Evolutionary conservation across 1,284 basidiomycete species (phyloP).

Genomic region (Agroathelia rolfsii): DNA sequence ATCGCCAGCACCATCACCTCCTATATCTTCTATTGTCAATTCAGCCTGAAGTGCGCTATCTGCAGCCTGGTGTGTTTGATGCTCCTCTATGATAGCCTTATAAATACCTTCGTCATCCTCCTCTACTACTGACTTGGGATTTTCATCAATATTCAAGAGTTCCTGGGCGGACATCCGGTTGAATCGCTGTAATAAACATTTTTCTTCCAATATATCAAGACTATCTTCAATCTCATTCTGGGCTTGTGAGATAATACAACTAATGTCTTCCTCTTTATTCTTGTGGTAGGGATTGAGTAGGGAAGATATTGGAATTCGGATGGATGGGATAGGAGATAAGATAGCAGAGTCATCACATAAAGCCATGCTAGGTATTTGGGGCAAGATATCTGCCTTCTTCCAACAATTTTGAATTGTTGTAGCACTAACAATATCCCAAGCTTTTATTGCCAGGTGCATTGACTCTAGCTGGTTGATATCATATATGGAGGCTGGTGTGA

Average conservation of each 20-base stretch:
- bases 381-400: too few relatives aligned
- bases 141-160: slow-evolving; percentile 6
- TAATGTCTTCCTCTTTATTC: too few relatives aligned
- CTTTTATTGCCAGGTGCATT: slow-evolving; percentile 18
- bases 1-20: too few relatives aligned
- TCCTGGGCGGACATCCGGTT: slow-evolving; percentile 8
- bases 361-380: too few relatives aligned
- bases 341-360: too few relatives aligned
- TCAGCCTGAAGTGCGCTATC: too few relatives aligned
- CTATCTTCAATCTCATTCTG: slow-evolving; percentile 3
- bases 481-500: slow-evolving; percentile 20
- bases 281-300: too few relatives aligned
- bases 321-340: neutral
- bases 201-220: slow-evolving; percentile 5
- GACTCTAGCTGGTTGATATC: slow-evolving; percentile 24
- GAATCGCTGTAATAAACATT: slow-evolving; percentile 6
- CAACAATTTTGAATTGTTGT: too few relatives aligned
- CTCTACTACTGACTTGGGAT: neutral
- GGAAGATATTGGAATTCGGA: slow-evolving; percentile 4
- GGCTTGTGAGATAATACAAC: neutral
- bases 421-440: too few relatives aligned
- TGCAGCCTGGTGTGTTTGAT: too few relatives aligned
- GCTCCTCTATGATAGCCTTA: slow-evolving; percentile 7
- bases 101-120: slow-evolving; percentile 11
- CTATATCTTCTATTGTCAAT: too few relatives aligned